Percentiles rank a stretch among this genome's conserved stretches.
phyloP scores from a whole-genome alignment of 192 early-diverging fungal genomes.

The Cladochytrium replicatum region DNA sequence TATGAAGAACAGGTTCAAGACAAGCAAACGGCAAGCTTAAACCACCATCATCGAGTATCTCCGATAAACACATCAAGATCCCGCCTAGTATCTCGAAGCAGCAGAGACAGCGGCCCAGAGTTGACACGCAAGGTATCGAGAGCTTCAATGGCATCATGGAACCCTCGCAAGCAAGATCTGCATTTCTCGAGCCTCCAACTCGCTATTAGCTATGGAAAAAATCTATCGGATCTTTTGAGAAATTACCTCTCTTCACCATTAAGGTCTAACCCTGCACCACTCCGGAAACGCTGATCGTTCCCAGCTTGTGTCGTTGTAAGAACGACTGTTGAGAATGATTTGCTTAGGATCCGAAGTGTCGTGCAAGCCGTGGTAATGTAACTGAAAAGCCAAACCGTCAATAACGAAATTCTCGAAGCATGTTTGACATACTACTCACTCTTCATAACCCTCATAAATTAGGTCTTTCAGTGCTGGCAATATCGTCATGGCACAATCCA shows the following conservation, averaged over 20 bases:
- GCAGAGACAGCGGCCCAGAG: neutral
- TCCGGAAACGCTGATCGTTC: neutral
- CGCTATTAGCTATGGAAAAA: neutral
- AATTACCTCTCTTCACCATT: neutral
- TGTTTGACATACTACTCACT: slow-evolving; percentile 22
- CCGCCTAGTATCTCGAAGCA: neutral
- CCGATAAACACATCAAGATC: neutral
- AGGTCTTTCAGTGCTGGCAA: slow-evolving; percentile 36
- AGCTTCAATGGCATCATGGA: neutral
- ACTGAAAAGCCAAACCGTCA: neutral
- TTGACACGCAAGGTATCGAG: neutral
- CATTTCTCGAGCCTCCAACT: neutral
- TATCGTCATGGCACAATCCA: slow-evolving; percentile 30
- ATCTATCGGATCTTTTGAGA: neutral
- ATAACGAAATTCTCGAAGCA: neutral
- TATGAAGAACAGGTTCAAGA: no score
- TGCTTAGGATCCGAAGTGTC: slow-evolving; percentile 28
- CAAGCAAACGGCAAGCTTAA: no score
- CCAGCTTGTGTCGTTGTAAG: slow-evolving; percentile 5
- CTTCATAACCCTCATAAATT: slow-evolving; percentile 44
- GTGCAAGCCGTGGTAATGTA: slow-evolving; percentile 5
- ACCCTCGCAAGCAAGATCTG: neutral
- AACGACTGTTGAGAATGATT: slow-evolving; percentile 27
- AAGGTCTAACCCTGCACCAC: neutral
- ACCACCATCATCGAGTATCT: no score